Conservation (phyloP, 2,329 filamentous ascomycete genomes). For the Monilinia laxa region DNA sequence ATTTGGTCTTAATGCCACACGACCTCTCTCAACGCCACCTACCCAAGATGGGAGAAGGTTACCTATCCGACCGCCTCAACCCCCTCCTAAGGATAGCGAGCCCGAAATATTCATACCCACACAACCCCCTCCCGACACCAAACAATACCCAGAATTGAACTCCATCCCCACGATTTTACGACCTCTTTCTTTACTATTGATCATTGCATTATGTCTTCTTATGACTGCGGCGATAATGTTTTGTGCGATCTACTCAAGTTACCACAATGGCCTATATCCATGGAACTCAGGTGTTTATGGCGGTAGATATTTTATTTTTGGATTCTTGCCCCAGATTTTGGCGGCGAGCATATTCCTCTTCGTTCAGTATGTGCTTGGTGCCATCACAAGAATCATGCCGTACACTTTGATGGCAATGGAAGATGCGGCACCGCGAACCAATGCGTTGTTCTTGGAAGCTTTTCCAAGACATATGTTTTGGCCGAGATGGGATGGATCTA, state of each 20-base stretch:
- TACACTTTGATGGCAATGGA: slow-evolving; percentile 74
- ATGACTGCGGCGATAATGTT: slow-evolving; percentile 74
- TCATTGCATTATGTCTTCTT: slow-evolving; percentile 61
- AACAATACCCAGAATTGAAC: slow-evolving; percentile 55
- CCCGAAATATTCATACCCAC: slow-evolving; percentile 50
- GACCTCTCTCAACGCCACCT: slow-evolving; percentile 33
- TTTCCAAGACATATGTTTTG: slow-evolving; percentile 65
- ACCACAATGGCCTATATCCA: slow-evolving; percentile 62
- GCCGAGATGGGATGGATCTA: slow-evolving; percentile 66
- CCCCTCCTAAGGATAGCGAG: slow-evolving; percentile 20
- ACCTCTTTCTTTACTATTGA: slow-evolving; percentile 58
- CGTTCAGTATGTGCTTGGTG: slow-evolving; percentile 69
- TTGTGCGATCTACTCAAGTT: slow-evolving; percentile 65
- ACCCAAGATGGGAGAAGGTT: not conserved
- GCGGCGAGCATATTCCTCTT: slow-evolving; percentile 72
- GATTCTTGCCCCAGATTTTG: slow-evolving; percentile 78
- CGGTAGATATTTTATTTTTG: slow-evolving; percentile 78
- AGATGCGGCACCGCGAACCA: slow-evolving; percentile 56
- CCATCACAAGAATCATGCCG: slow-evolving; percentile 74
- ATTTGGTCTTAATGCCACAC: slow-evolving; percentile 38
- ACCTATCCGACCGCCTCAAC: slow-evolving; percentile 8
- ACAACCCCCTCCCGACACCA: slow-evolving; percentile 45
- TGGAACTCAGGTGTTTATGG: slow-evolving; percentile 69
- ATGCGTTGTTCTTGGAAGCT: slow-evolving; percentile 64
- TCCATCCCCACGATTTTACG: slow-evolving; percentile 73